These are phyloP conservation scores for Dendrothele bispora DNA, from an alignment of 768 basidiomycete genomes.

Conservation along the genomic window DNA sequence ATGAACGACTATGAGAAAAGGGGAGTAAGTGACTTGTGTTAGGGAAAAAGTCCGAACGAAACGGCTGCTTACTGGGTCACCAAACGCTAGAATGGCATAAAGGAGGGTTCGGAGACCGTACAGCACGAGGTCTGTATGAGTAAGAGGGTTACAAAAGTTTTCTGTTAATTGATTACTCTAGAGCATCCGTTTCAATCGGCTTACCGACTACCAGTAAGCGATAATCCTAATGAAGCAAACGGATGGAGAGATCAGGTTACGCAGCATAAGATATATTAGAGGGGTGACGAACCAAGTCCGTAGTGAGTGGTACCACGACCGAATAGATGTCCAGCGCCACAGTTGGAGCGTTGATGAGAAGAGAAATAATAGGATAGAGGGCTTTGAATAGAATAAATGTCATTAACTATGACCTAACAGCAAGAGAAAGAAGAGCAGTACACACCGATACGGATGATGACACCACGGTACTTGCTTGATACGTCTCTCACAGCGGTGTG, in stretches of 20 bases:
- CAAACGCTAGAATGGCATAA: conserved; percentile 15
- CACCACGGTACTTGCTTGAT: conserved; percentile 7
- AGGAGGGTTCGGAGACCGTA: conserved; percentile 16
- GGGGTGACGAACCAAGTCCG: conserved; percentile 9
- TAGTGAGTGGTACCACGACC: conserved; percentile 14
- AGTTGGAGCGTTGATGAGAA: conserved; percentile 18
- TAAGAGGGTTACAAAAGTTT: not conserved
- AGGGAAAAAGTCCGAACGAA: not conserved
- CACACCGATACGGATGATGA: conserved; percentile 17
- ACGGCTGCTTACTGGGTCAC: conserved; percentile 13
- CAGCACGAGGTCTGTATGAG: conserved; percentile 13
- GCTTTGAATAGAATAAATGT: conserved; percentile 6
- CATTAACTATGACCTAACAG: not conserved
- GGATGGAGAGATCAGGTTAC: not conserved
- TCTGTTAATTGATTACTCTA: not conserved
- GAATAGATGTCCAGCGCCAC: conserved; percentile 19
- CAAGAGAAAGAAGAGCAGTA: not conserved
- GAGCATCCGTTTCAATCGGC: not conserved
- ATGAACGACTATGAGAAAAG: conserved; percentile 6
- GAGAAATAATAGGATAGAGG: conserved; percentile 24
- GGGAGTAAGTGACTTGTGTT: not conserved
- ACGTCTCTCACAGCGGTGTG: not conserved
- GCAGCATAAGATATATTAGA: not conserved
- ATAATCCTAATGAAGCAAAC: conserved; percentile 13
- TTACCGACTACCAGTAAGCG: conserved; percentile 16